Percentiles rank a stretch among this genome's conserved stretches.
phyloP scores from a whole-genome alignment of 2,329 filamentous ascomycete species.

The Aspergillus ochraceoroseus region DNA sequence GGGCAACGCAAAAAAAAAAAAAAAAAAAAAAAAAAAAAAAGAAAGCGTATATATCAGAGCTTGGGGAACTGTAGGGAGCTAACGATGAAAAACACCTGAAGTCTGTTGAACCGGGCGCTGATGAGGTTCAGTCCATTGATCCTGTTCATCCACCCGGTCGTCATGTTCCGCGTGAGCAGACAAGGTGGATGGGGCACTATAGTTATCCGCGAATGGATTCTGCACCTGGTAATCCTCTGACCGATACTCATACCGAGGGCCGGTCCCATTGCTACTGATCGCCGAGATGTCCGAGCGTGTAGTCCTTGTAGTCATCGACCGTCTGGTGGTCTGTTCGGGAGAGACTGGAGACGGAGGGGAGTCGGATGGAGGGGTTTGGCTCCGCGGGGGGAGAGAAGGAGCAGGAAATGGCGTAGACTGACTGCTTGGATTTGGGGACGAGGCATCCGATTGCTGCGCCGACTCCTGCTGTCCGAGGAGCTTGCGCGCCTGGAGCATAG shows the following conservation, averaged over 20 bases:
- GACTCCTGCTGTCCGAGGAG: constrained; percentile 17
- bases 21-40: not conserved
- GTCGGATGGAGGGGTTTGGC: constrained; percentile 8
- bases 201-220: constrained; percentile 41
- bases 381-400: constrained; percentile 17
- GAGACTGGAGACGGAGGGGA: constrained; percentile 14
- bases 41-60: not conserved
- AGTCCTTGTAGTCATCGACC: constrained; percentile 7
- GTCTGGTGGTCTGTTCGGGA: constrained; percentile 7
- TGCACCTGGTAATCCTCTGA: constrained; percentile 40
- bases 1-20: constrained; percentile 3
- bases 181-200: constrained; percentile 18
- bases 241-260: constrained; percentile 33
- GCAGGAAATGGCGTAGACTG: constrained; percentile 18
- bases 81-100: not conserved
- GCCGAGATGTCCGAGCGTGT: constrained; percentile 5
- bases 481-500: constrained; percentile 59
- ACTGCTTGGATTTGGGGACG: constrained; percentile 19
- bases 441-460: constrained; percentile 14
- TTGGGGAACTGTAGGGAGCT: no score
- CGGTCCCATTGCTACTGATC: constrained; percentile 10
- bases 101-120: constrained; percentile 8
- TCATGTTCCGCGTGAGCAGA: constrained; percentile 13
- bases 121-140: constrained; percentile 12
- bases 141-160: constrained; percentile 11